A percentile compares a stretch with the other conserved stretches of the same genome.
These are phyloP conservation scores for Cadophora gregata DNA, from an alignment of 2,329 filamentous ascomycete species.

Conservation along the genomic window DNA sequence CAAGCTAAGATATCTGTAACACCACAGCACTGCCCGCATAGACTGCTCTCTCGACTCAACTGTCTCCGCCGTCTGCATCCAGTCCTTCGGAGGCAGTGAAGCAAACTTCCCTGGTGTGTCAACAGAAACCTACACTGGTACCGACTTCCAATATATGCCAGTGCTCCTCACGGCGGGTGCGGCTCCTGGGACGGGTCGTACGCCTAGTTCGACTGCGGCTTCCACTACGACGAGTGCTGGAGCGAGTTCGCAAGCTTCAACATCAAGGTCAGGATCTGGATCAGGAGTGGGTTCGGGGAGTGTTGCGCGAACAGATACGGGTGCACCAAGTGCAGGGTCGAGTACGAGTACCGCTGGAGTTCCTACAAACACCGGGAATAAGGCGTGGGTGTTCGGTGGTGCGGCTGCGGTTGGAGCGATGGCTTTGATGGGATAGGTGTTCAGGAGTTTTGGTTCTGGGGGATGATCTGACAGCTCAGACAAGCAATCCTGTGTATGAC, in stretches of 20 bases:
- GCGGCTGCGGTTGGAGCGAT: conserved; percentile 29
- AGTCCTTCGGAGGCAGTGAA: conserved; percentile 31
- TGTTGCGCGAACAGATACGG: conserved; percentile 12
- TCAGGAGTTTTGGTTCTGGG: neutral
- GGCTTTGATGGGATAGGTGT: conserved; percentile 5
- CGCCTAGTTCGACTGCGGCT: conserved; percentile 5
- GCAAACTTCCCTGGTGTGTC: conserved; percentile 33
- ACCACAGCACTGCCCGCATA: conserved; percentile 27
- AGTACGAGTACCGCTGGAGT: conserved; percentile 23
- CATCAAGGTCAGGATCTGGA: neutral
- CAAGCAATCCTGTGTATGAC: too few relatives aligned
- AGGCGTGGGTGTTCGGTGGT: conserved; percentile 30
- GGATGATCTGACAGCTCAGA: too few relatives aligned
- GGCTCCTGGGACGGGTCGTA: conserved; percentile 15
- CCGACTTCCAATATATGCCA: conserved; percentile 30
- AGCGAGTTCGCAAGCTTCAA: neutral
- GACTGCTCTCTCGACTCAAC: conserved; percentile 35
- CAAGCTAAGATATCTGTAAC: neutral
- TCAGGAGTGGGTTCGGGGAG: conserved; percentile 12
- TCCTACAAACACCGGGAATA: conserved; percentile 23
- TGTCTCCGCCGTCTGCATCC: conserved; percentile 33
- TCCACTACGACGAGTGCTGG: conserved; percentile 12
- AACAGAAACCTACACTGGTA: conserved; percentile 30
- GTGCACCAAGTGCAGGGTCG: conserved; percentile 1
- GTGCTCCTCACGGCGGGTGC: conserved; percentile 29